Base-by-base conservation (phyloP, 2,329 filamentous ascomycete species). In the Saccharata proteae region DNA sequence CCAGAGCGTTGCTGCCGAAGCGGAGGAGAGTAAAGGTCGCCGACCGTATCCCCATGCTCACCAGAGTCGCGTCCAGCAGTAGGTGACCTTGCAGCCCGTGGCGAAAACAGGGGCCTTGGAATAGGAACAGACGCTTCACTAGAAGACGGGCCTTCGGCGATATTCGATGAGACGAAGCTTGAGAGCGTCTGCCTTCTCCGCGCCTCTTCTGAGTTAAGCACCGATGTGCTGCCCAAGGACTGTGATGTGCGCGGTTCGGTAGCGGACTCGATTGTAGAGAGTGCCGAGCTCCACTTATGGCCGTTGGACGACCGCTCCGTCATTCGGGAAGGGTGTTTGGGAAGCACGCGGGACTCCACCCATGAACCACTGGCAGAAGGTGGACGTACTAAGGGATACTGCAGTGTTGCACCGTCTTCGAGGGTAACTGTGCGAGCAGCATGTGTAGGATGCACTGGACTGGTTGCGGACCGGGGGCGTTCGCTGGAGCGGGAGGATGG, bases 221-320 rank as follows among this genome's bases (percentile, higher is more conserved):
- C 34, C 20, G 30, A 14, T 13, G 32, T 34, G n/a, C 32, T 34
- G 15, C 26, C 34, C n/a, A 30, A 22, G 20, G 34, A 35, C 3
- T 29, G n/a, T n/a, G n/a, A 28, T 10, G 34, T 31, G 16, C 34
- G 28, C 8, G 25, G 30, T 26, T 37, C 28, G 11, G 34, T 31
- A 11, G 27, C 34, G 26, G 28, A 35, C 28, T 35, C 34, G 29
- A 31, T 35, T 6, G 53, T 57, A 30, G 54, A 57, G 26, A 57
- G 46, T 42, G 54, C 51, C 13, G 54, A 54, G 41, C 52, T 57
- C 53, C 52, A 57, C 27, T 53, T 49, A 38, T 55, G 52, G 37
- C 49, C 15, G 33, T 51, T 43, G n/a, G 41, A 40, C 14, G 45
- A 40, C 31, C 44, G 50, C 37, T 51, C 47, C 41, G 48, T 49